Evolutionary conservation across 2,329 filamentous ascomycete genomes (phyloP).

Genomic region (Aspergillus aculeatus): DNA sequence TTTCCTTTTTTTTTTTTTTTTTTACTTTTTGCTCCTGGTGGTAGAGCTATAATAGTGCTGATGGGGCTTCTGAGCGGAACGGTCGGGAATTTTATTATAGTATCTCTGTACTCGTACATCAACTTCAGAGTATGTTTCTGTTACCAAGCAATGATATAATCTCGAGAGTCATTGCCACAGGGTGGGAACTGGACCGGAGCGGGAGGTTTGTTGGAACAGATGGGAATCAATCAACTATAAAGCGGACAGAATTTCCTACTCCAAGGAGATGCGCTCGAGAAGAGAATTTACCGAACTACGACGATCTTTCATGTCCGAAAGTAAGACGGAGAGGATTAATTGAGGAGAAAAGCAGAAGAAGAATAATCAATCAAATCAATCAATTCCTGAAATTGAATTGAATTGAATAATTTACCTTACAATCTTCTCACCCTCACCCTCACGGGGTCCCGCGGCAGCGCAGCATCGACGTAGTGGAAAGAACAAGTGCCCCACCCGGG

Average conservation of each 20-base stretch:
- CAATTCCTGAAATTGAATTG: too few relatives aligned
- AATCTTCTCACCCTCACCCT: background rate
- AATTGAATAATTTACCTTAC: too few relatives aligned
- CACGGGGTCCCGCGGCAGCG: slow-evolving; percentile 11
- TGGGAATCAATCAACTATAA: background rate
- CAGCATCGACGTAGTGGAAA: slow-evolving; percentile 18
- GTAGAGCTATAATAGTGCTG: background rate
- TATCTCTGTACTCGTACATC: background rate
- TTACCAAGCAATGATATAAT: slow-evolving; percentile 13
- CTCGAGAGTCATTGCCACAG: slow-evolving; percentile 7
- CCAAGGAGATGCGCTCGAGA: background rate
- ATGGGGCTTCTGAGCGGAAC: background rate
- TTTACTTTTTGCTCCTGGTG: background rate
- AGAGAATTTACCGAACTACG: too few relatives aligned
- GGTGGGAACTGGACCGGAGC: background rate
- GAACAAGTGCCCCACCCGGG: slow-evolving; percentile 17
- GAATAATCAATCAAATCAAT: background rate
- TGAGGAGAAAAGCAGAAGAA: background rate
- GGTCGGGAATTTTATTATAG: background rate
- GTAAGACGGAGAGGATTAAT: background rate
- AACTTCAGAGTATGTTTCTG: background rate
- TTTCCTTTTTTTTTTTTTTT: background rate
- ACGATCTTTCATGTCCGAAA: background rate
- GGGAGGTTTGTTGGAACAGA: background rate
- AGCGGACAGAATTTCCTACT: background rate